These are phyloP conservation scores for Dactylellina parvicollis DNA, from an alignment of 2,329 filamentous ascomycete species.

Conservation along the genomic window DNA sequence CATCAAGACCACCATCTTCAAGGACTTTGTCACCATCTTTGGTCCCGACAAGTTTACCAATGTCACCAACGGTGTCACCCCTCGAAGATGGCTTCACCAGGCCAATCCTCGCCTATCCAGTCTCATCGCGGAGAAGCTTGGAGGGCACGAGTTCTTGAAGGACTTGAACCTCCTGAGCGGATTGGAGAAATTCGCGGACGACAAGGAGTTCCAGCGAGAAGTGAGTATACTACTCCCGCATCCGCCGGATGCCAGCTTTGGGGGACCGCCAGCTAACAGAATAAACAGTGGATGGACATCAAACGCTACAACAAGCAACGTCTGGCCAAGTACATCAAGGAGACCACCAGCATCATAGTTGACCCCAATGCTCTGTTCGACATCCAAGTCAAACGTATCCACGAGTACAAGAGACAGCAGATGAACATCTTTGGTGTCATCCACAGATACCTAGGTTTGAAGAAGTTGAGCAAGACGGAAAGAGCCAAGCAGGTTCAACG, in stretches of 20 bases:
- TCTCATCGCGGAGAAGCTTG: constrained; percentile 88
- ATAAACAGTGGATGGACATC: constrained; percentile 80
- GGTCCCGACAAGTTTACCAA: constrained; percentile 98
- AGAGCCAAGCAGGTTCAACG: constrained; percentile 86
- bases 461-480: constrained; percentile 82
- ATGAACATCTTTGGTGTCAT: constrained; percentile 99
- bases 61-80: constrained; percentile 97
- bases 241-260: not conserved
- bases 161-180: constrained; percentile 87
- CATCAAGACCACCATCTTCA: constrained; percentile 99
- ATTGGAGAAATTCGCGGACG: constrained; percentile 82
- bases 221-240: constrained; percentile 34
- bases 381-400: constrained; percentile 97
- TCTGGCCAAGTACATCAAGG: constrained; percentile 89
- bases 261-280: constrained; percentile 27
- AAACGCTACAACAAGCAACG: constrained; percentile 96
- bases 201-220: constrained; percentile 89
- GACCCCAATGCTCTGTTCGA: constrained; percentile 92
- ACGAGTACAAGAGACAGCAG: constrained; percentile 99
- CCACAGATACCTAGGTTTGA: constrained; percentile 89
- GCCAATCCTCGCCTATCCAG: constrained; percentile 92
- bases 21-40: constrained; percentile 95
- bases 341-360: constrained; percentile 79
- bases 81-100: constrained; percentile 94
- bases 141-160: constrained; percentile 84